Conservation (phyloP, 441 rosid genomes). For the Bruguiera hainesii region DNA sequence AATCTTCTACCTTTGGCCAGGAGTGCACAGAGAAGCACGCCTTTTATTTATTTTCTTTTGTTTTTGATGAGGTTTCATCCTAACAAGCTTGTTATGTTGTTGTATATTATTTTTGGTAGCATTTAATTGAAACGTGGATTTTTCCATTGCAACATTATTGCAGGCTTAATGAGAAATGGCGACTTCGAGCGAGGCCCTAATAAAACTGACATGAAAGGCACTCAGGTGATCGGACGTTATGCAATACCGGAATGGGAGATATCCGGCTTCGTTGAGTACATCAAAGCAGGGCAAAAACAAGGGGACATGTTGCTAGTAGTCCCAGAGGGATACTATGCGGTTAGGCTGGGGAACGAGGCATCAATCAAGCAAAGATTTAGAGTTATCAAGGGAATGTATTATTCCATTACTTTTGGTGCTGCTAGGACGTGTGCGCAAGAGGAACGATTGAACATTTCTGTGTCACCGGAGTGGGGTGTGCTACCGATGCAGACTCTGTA, state of each 20-base stretch:
- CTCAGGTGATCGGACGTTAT: conserved; percentile 32
- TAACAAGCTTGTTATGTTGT: no score
- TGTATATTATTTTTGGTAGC: no score
- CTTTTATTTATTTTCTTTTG: no score
- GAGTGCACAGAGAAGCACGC: no score
- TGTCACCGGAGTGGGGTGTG: conserved; percentile 60
- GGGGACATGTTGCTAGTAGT: conserved; percentile 78
- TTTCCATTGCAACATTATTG: neutral
- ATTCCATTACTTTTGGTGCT: conserved; percentile 66
- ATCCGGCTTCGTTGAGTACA: conserved; percentile 77
- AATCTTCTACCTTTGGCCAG: no score
- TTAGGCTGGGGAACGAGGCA: conserved; percentile 74
- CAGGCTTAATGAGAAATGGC: conserved; percentile 72
- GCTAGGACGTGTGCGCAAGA: conserved; percentile 81
- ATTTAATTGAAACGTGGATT: no score
- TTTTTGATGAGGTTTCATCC: no score
- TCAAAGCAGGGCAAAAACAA: conserved; percentile 76
- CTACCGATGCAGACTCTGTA: conserved; percentile 79
- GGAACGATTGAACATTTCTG: conserved; percentile 59
- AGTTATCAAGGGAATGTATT: conserved; percentile 40
- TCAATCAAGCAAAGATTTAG: conserved; percentile 49
- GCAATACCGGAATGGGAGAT: conserved; percentile 64
- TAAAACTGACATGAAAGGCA: conserved; percentile 51
- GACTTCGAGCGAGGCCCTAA: conserved; percentile 70
- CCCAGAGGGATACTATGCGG: conserved; percentile 63